These are phyloP conservation scores for Sextonia rubra DNA, from an alignment of 164 flowering plant genomes.

Conservation along the genomic window DNA sequence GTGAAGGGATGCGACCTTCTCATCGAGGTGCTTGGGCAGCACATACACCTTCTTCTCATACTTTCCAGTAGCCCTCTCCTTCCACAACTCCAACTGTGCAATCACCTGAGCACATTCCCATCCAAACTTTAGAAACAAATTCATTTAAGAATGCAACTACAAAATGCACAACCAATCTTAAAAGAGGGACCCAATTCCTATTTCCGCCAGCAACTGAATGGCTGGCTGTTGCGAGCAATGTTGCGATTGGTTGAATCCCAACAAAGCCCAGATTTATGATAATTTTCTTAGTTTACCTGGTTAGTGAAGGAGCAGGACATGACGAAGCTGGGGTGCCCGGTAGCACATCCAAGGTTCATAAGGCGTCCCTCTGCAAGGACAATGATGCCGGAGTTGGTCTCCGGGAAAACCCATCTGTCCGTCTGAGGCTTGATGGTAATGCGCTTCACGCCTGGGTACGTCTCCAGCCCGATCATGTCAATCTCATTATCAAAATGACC, in stretches of 20 bases:
- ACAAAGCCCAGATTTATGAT: no score
- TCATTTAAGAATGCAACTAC: neutral
- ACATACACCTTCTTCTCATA: slow-evolving; percentile 28
- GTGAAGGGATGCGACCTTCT: slow-evolving; percentile 25
- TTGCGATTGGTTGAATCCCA: no score
- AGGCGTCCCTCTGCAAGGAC: slow-evolving; percentile 26
- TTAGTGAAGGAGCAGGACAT: slow-evolving; percentile 32
- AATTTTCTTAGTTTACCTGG: slow-evolving; percentile 13
- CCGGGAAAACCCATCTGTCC: slow-evolving; percentile 26
- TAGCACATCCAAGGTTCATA: slow-evolving; percentile 28
- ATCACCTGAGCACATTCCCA: slow-evolving; percentile 14
- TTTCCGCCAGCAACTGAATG: no score
- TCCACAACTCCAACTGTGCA: slow-evolving; percentile 27
- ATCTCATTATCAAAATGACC: slow-evolving; percentile 33
- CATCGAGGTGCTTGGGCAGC: slow-evolving; percentile 24
- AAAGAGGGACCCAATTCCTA: no score
- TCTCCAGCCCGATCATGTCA: slow-evolving; percentile 19
- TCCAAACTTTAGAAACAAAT: neutral
- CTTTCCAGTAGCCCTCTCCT: slow-evolving; percentile 20
- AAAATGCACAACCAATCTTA: no score
- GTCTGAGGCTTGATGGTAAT: slow-evolving; percentile 27
- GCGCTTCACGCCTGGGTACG: slow-evolving; percentile 22
- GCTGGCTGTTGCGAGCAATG: no score
- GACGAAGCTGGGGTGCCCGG: slow-evolving; percentile 29
- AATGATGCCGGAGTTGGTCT: slow-evolving; percentile 18